These are phyloP conservation scores for Coniochaeta prunicola DNA, from an alignment of 2,329 filamentous ascomycete species.

Conservation along the genomic window DNA sequence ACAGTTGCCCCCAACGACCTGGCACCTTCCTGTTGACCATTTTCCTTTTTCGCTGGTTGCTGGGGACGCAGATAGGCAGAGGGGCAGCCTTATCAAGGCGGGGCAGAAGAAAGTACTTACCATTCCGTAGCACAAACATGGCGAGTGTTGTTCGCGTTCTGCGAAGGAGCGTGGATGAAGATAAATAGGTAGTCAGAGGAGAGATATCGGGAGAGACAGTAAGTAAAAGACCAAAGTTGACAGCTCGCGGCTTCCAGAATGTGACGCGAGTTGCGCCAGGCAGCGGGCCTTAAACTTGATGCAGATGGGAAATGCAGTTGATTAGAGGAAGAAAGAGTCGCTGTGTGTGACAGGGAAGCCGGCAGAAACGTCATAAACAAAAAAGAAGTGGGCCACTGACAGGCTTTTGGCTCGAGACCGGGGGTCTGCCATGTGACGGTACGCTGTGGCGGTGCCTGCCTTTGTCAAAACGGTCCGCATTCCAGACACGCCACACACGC, in stretches of 20 bases:
- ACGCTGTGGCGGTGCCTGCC: no score
- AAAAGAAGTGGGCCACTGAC: not conserved
- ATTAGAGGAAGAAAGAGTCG: not conserved
- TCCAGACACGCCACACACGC: no score
- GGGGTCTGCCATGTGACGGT: no score
- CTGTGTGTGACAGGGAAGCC: not conserved
- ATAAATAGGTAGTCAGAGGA: not conserved
- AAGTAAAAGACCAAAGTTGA: not conserved
- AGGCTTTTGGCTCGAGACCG: no score
- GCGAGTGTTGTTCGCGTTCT: constrained; percentile 6
- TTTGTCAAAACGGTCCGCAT: no score
- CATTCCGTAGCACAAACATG: constrained; percentile 36
- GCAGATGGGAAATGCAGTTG: not conserved
- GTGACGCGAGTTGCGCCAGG: not conserved
- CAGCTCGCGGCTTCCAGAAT: not conserved
- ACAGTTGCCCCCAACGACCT: not conserved
- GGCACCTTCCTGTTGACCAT: not conserved
- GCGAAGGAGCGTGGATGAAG: not conserved
- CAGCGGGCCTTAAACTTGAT: not conserved
- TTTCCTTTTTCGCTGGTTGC: constrained; percentile 16
- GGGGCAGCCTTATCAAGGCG: constrained; percentile 5
- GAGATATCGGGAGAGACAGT: not conserved
- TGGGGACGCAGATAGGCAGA: constrained; percentile 37
- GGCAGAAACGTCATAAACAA: not conserved
- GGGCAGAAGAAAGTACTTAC: constrained; percentile 20